Conservation (phyloP, 1,139 yeast genomes). For the Candida sp. region DNA sequence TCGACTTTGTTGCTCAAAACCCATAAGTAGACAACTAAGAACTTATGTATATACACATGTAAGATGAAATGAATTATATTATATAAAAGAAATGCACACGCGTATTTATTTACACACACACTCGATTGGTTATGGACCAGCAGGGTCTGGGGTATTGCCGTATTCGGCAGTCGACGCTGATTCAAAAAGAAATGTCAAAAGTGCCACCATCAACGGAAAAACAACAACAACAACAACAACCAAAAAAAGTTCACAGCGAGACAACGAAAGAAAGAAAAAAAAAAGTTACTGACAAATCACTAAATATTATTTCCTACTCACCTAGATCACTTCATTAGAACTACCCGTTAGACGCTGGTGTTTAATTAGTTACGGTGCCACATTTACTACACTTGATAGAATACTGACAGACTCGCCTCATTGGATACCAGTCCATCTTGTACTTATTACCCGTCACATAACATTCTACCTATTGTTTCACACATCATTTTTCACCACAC, state of each 20-base stretch:
- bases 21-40: slow-evolving; percentile 30
- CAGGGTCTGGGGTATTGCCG: neutral
- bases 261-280: neutral
- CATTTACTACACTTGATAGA: neutral
- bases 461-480: no score
- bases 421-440: neutral
- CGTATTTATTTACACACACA: neutral
- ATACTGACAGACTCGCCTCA: neutral
- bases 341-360: neutral
- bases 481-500: no score
- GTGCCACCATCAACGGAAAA: neutral
- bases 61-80: neutral
- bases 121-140: no score
- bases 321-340: neutral
- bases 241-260: neutral
- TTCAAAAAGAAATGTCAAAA: neutral
- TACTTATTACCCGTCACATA: neutral
- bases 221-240: neutral
- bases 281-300: neutral
- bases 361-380: neutral
- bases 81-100: neutral
- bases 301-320: neutral
- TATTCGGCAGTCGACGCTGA: neutral
- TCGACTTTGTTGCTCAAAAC: slow-evolving; percentile 56
- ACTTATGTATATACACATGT: slow-evolving; percentile 1